Percentiles rank a stretch among this genome's conserved stretches.
phyloP scores from a whole-genome alignment of 2,329 filamentous ascomycete species.

The Aspergillus carbonarius region DNA sequence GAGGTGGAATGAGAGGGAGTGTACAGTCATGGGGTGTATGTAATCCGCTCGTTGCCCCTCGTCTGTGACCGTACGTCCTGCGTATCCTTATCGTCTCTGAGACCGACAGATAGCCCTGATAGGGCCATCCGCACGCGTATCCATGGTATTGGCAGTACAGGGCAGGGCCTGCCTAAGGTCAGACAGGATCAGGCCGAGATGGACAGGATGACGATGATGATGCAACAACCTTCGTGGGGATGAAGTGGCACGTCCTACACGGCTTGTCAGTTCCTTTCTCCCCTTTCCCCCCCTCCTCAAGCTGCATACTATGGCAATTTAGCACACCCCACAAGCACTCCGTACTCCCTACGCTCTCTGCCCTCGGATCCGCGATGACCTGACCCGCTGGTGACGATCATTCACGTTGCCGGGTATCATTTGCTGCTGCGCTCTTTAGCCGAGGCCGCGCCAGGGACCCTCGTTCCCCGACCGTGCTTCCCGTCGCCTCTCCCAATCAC shows the following conservation, averaged over 20 bases:
- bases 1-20: background rate
- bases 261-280: too few species aligned
- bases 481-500: slow-evolving; percentile 5
- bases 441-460: slow-evolving; percentile 28
- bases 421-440: slow-evolving; percentile 24
- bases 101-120: background rate
- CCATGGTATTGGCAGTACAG: background rate
- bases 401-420: slow-evolving; percentile 9
- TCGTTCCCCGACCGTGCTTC: slow-evolving; percentile 8
- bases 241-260: background rate
- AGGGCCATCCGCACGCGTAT: background rate
- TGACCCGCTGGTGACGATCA: slow-evolving; percentile 1
- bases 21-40: slow-evolving; percentile 1
- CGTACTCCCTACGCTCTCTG: background rate
- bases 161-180: background rate
- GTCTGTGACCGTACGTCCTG: background rate
- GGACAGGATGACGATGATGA: background rate
- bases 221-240: background rate
- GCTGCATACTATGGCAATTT: background rate
- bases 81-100: background rate
- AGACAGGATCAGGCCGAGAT: background rate
- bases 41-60: background rate
- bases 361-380: background rate
- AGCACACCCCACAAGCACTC: background rate
- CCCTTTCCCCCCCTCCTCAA: too few species aligned